A percentile compares a stretch with the other conserved stretches of the same genome.
Conservation (phyloP, 2,329 filamentous ascomycete species). For the Trichoderma endophyticum region DNA sequence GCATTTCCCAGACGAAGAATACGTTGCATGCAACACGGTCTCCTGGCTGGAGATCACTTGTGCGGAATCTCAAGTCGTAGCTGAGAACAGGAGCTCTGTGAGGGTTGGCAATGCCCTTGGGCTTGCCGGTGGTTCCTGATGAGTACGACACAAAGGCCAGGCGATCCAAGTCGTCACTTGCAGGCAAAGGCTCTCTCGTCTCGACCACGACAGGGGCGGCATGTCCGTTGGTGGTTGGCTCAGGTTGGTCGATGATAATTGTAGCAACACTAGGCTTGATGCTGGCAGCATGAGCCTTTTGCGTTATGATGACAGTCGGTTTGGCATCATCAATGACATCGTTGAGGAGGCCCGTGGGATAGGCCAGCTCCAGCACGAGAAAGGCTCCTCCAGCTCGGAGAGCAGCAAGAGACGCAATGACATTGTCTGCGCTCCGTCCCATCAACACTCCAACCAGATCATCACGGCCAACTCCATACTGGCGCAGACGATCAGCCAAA, state of each 20-base stretch:
- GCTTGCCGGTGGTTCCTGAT: constrained; percentile 72
- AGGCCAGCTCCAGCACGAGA: constrained; percentile 75
- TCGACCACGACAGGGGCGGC: constrained; percentile 31
- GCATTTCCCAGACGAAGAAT: constrained; percentile 83
- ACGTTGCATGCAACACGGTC: constrained; percentile 85
- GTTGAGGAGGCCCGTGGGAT: constrained; percentile 68
- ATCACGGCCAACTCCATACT: constrained; percentile 68
- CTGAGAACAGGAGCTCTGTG: constrained; percentile 71
- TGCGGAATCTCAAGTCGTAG: constrained; percentile 67
- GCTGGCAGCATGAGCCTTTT: constrained; percentile 60
- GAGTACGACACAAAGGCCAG: constrained; percentile 80
- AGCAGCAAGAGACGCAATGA: constrained; percentile 74
- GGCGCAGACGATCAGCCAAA: constrained; percentile 62
- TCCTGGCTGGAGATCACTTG: constrained; percentile 67
- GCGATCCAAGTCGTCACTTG: constrained; percentile 66
- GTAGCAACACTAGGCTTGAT: constrained; percentile 62
- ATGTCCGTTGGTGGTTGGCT: constrained; percentile 29
- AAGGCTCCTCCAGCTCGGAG: constrained; percentile 77
- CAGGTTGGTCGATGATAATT: constrained; percentile 58
- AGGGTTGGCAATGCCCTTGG: constrained; percentile 80
- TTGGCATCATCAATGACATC: constrained; percentile 75
- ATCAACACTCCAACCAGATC: constrained; percentile 72
- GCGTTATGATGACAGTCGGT: constrained; percentile 68
- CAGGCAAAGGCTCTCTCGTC: constrained; percentile 51
- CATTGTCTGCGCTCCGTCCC: constrained; percentile 72